Evolutionary conservation across 2,329 filamentous ascomycete species (phyloP).

Genomic region (Didymella segeticola): DNA sequence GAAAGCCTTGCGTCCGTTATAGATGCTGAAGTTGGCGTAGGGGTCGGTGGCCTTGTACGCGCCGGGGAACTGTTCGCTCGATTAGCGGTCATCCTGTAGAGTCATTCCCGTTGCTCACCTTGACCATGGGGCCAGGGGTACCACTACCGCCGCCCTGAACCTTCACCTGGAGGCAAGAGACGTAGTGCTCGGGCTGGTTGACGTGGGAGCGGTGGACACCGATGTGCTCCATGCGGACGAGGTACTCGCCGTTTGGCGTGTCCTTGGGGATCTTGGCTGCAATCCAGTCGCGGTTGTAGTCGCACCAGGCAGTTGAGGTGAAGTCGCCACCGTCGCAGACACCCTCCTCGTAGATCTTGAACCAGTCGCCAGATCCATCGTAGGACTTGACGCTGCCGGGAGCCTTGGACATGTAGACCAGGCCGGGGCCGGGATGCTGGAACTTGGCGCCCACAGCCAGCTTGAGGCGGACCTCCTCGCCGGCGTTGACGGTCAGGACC

Average conservation of each 20-base stretch:
- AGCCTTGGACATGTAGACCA: slow-evolving; percentile 41
- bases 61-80: slow-evolving; percentile 42
- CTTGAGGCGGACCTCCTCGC: slow-evolving; percentile 27
- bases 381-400: slow-evolving; percentile 27
- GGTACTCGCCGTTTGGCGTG: slow-evolving; percentile 53
- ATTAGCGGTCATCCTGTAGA: not conserved
- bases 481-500: slow-evolving; percentile 28
- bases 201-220: slow-evolving; percentile 38
- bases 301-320: slow-evolving; percentile 31
- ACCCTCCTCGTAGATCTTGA: slow-evolving; percentile 39
- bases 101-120: slow-evolving; percentile 10
- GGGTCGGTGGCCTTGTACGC: slow-evolving; percentile 35
- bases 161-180: slow-evolving; percentile 52
- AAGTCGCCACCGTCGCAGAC: slow-evolving; percentile 28
- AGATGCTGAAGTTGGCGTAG: slow-evolving; percentile 39
- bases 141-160: slow-evolving; percentile 46
- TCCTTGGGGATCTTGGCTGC: slow-evolving; percentile 47
- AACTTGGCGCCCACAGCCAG: slow-evolving; percentile 32
- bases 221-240: slow-evolving; percentile 55
- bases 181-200: slow-evolving; percentile 52
- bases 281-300: slow-evolving; percentile 30
- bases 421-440: slow-evolving; percentile 32
- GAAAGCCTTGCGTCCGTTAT: slow-evolving; percentile 28
- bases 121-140: slow-evolving; percentile 43
- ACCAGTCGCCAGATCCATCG: slow-evolving; percentile 38